Evolutionary conservation across 1,139 yeast genomes (phyloP).

Genomic region (Nadsonia commutata): DNA sequence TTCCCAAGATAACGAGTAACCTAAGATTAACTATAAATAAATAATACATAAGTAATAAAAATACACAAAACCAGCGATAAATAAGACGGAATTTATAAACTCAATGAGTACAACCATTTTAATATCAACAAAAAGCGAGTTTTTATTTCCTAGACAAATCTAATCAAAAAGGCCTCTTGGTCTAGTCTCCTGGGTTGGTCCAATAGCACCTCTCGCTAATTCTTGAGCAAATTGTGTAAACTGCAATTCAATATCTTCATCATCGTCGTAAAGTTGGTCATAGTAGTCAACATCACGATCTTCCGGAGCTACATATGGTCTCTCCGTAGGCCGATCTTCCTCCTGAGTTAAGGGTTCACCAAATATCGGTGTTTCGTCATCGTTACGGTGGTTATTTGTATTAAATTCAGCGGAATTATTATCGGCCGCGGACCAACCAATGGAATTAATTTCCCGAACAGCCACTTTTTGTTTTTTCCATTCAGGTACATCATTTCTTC

Average conservation of each 20-base stretch:
- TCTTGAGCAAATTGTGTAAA: neutral
- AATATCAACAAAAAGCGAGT: no score
- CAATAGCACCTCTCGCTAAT: neutral
- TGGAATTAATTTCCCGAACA: neutral
- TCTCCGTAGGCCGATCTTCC: neutral
- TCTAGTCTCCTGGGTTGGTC: neutral
- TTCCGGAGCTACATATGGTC: neutral
- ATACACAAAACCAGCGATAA: no score
- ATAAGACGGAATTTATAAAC: no score
- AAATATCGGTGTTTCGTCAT: neutral
- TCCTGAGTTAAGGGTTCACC: neutral
- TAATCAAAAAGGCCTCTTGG: neutral
- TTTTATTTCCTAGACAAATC: neutral
- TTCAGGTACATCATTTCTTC: neutral
- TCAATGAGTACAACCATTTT: no score
- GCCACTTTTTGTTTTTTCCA: neutral
- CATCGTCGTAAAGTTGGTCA: neutral
- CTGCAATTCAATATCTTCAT: neutral
- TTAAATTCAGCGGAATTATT: neutral
- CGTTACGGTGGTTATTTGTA: neutral
- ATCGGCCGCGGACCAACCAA: neutral
- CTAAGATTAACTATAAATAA: no score
- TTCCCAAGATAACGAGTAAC: no score
- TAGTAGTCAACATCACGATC: neutral
- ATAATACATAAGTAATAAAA: no score